Evolutionary conservation across 352 stramenopile genomes (phyloP).

Genomic region (Pythium guiyangense): DNA sequence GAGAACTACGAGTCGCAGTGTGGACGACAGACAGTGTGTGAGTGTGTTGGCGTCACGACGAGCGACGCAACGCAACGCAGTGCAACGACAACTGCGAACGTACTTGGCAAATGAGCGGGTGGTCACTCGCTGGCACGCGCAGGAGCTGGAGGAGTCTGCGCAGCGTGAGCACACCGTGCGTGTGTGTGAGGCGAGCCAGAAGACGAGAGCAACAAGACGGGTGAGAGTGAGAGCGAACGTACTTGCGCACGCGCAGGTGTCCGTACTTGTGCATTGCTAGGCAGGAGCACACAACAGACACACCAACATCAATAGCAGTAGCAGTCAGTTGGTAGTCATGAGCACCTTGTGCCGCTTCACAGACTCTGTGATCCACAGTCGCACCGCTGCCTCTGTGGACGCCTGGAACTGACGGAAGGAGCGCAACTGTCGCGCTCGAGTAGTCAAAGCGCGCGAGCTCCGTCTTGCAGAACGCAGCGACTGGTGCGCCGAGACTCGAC

Average conservation of each 20-base stretch:
- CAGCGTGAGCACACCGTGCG: background rate
- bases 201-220: background rate
- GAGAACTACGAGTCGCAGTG: constrained; percentile 49
- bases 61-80: background rate
- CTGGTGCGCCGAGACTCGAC: constrained; percentile 34
- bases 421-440: constrained; percentile 38
- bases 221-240: background rate
- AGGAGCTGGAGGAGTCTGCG: constrained; percentile 49
- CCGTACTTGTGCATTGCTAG: constrained; percentile 84
- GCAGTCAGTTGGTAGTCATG: too few species aligned
- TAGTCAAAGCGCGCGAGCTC: constrained; percentile 65
- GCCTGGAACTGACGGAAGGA: constrained; percentile 68
- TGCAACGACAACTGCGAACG: background rate
- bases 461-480: constrained; percentile 36
- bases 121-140: constrained; percentile 37
- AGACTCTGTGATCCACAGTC: background rate
- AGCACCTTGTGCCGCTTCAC: too few species aligned
- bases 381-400: constrained; percentile 64
- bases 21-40: background rate
- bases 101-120: constrained; percentile 74
- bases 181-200: background rate
- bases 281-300: background rate
- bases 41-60: background rate
- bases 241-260: constrained; percentile 57
- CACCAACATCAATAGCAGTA: constrained; percentile 1